Conservation (phyloP, 2,329 filamentous ascomycete species). For the Neopestalotiopsis clavispora region DNA sequence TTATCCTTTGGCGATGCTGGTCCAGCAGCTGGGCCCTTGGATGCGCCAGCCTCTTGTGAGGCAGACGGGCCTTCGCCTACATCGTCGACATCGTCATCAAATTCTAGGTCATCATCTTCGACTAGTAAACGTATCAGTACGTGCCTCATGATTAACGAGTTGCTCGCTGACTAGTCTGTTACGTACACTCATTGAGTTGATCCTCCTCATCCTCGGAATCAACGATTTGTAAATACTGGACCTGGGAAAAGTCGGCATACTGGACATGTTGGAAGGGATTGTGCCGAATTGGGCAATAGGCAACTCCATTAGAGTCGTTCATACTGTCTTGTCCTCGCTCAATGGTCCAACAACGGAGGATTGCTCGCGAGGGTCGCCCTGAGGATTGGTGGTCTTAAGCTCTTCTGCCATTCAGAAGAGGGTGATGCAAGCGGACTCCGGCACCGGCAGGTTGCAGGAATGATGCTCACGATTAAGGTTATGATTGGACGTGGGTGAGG, state of each 20-base stretch:
- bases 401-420: slow-evolving; percentile 18
- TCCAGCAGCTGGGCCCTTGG: background rate
- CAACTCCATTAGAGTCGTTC: slow-evolving; percentile 20
- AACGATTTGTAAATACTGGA: slow-evolving; percentile 16
- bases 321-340: slow-evolving; percentile 20
- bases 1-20: background rate
- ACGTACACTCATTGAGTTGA: slow-evolving; percentile 20
- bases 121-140: slow-evolving; percentile 10
- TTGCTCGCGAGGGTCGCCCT: slow-evolving; percentile 16
- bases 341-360: slow-evolving; percentile 14
- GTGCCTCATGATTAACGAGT: background rate
- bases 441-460: slow-evolving; percentile 17
- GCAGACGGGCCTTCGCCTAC: slow-evolving; percentile 12
- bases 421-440: slow-evolving; percentile 8
- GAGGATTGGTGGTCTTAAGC: slow-evolving; percentile 7
- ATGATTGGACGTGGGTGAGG: slow-evolving; percentile 13
- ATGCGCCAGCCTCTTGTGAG: background rate
- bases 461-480: background rate
- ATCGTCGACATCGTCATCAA: background rate
- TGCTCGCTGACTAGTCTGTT: background rate
- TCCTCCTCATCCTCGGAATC: slow-evolving; percentile 19
- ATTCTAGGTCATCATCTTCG: background rate
- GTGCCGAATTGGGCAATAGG: slow-evolving; percentile 19
- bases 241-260: slow-evolving; percentile 22
- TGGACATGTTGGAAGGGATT: slow-evolving; percentile 22